phyloP scores from a whole-genome alignment of 352 stramenopile species.

The Thalassiosira gravida region DNA sequence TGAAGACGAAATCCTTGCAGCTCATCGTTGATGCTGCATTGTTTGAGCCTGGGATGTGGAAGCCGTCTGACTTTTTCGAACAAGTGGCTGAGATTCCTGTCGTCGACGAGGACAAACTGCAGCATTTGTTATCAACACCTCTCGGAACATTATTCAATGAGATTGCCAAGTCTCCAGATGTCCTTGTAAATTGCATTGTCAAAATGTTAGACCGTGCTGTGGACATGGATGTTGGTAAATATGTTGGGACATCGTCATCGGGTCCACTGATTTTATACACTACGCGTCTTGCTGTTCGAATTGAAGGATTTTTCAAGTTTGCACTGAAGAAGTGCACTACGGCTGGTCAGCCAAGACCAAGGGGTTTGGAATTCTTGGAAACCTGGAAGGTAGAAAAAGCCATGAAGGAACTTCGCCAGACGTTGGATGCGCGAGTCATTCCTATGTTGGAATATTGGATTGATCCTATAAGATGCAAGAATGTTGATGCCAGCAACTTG shows the following conservation, averaged over 20 bases:
- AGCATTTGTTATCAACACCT: slow-evolving; percentile 90
- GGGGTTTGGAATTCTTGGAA: slow-evolving; percentile 84
- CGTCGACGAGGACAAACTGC: slow-evolving; percentile 75
- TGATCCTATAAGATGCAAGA: slow-evolving; percentile 82
- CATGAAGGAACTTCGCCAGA: slow-evolving; percentile 81
- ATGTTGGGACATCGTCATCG: slow-evolving; percentile 78
- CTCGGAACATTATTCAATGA: slow-evolving; percentile 97
- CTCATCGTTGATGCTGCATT: slow-evolving; percentile 89
- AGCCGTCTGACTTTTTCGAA: slow-evolving; percentile 82
- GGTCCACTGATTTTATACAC: slow-evolving; percentile 89
- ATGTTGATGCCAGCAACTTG: slow-evolving; percentile 86
- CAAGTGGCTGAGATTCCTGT: slow-evolving; percentile 82
- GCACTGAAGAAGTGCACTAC: slow-evolving; percentile 85
- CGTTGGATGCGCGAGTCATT: slow-evolving; percentile 87
- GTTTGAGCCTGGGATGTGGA: slow-evolving; percentile 90
- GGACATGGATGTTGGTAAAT: slow-evolving; percentile 89
- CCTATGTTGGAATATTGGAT: slow-evolving; percentile 91
- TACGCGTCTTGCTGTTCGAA: slow-evolving; percentile 86
- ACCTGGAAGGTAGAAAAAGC: slow-evolving; percentile 79
- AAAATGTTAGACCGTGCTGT: slow-evolving; percentile 89
- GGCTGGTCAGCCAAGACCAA: slow-evolving; percentile 69
- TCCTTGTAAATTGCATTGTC: slow-evolving; percentile 83
- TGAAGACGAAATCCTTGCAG: slow-evolving; percentile 88
- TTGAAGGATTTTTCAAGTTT: slow-evolving; percentile 91
- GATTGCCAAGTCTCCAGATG: slow-evolving; percentile 93